Evolutionary conservation across 768 basidiomycete species (phyloP), one percentile per base, ranked within the genome.

Genomic region (Kwoniella botswanensis): DNA sequence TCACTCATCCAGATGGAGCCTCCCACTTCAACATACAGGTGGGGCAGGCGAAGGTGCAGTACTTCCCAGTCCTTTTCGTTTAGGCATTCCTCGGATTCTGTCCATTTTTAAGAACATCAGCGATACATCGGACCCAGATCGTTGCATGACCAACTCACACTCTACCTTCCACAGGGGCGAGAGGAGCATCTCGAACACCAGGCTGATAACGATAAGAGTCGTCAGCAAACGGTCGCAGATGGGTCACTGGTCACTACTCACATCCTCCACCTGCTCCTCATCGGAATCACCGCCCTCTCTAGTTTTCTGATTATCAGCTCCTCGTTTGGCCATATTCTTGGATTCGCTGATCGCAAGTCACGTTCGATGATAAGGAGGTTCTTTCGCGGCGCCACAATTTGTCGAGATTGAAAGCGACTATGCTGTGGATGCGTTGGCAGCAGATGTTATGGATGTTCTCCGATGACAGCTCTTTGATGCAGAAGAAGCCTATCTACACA

Each of bases 291-390:
- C 69, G 35, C 74, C 78, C 58, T 83, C 82, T 69, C 79, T 79
- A 13, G 78, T 78, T 46, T 74, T 63, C 59, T 83, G 81, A 54
- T 77, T 69, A 24, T 81, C 80, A n/a, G 82, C 82, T 17, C 66
- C 71, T 58, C 82, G 74, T 68, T 83, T 83, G 9, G 79, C 79
- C 82, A 83, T 83, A 15, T 59, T 74, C 65, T 6, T n/a, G 22
- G 9, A 17, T 11, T 67, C 7, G 6, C 1, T 35, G 35, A 6
- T 6, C 6, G 35, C 35, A 35, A 35, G 35, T 35, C 35, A 35
- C 35, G 35, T 9, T 35, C 0, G 6, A 35, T 35, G 7, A 35
- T 7, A 7, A 35, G 35, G 35, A 7, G 1, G 3, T 35, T 35
- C 35, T 35, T 1, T 35, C 1, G 0, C 35, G 35, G 63, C 41